Conservation (phyloP, 2,329 filamentous ascomycete genomes). For the Botrytis paeoniae region DNA sequence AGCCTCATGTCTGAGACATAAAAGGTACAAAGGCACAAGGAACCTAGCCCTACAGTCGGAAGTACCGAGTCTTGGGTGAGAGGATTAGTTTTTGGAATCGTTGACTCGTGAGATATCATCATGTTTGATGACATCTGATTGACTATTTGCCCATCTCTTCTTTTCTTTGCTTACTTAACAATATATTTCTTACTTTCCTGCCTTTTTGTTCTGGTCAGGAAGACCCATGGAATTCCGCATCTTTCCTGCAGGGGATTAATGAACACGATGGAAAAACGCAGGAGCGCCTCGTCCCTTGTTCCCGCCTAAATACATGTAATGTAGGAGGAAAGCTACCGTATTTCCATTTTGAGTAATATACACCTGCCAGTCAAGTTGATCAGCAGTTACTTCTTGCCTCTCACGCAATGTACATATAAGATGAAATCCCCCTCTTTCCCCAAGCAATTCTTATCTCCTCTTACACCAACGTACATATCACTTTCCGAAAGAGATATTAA, state of each 20-base stretch:
- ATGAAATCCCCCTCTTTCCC: background rate
- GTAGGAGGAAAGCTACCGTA: background rate
- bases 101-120: background rate
- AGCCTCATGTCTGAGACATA: slow-evolving; percentile 2
- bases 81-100: background rate
- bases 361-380: slow-evolving; percentile 2
- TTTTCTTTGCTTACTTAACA: background rate
- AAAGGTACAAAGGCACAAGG: background rate
- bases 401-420: slow-evolving; percentile 9
- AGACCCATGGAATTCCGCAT: background rate
- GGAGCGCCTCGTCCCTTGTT: background rate
- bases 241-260: background rate
- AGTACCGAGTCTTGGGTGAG: background rate
- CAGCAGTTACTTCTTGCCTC: slow-evolving; percentile 7
- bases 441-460: background rate
- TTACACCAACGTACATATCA: background rate
- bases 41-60: background rate
- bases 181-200: background rate
- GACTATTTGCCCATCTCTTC: background rate
- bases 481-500: background rate
- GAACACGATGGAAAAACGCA: background rate
- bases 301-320: slow-evolving; percentile 1
- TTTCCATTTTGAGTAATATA: background rate
- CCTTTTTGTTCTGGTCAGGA: background rate
- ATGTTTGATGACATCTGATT: background rate